phyloP scores from a whole-genome alignment of 1,139 yeast genomes.

The Yamadazyma sp. region DNA sequence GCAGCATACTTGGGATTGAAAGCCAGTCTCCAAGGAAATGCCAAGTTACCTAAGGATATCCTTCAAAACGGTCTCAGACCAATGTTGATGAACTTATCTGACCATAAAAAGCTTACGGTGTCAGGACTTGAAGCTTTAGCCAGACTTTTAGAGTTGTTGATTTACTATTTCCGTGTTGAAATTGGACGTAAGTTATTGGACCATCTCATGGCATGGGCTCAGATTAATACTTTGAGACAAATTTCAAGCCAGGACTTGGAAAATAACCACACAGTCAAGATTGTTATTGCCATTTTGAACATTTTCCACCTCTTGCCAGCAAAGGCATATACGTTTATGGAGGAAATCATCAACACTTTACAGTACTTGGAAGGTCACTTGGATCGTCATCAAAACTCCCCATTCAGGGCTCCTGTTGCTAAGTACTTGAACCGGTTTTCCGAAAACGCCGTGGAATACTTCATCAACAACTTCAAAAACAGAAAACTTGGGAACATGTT shows the following conservation, averaged over 20 bases:
- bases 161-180: slow-evolving; percentile 93
- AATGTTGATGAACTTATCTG: slow-evolving; percentile 91
- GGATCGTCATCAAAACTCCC: slow-evolving; percentile 84
- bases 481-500: slow-evolving; percentile 67
- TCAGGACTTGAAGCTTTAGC: slow-evolving; percentile 92
- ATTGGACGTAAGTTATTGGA: slow-evolving; percentile 92
- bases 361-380: slow-evolving; percentile 78
- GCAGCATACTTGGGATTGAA: slow-evolving; percentile 91
- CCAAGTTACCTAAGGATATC: slow-evolving; percentile 87
- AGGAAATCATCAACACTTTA: slow-evolving; percentile 75
- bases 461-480: slow-evolving; percentile 63
- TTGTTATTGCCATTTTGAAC: slow-evolving; percentile 86
- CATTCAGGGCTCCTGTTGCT: slow-evolving; percentile 89
- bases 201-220: slow-evolving; percentile 96
- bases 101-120: slow-evolving; percentile 85
- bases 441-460: slow-evolving; percentile 70
- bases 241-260: slow-evolving; percentile 74
- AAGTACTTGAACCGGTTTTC: slow-evolving; percentile 84
- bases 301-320: slow-evolving; percentile 91
- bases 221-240: slow-evolving; percentile 69
- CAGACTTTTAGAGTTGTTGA: slow-evolving; percentile 76
- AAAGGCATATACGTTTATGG: slow-evolving; percentile 88
- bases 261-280: slow-evolving; percentile 77
- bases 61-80: slow-evolving; percentile 93
- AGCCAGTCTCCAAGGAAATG: slow-evolving; percentile 79